Evolutionary conservation across 768 basidiomycete species (phyloP).

Genomic region (Gyrodon lividus): DNA sequence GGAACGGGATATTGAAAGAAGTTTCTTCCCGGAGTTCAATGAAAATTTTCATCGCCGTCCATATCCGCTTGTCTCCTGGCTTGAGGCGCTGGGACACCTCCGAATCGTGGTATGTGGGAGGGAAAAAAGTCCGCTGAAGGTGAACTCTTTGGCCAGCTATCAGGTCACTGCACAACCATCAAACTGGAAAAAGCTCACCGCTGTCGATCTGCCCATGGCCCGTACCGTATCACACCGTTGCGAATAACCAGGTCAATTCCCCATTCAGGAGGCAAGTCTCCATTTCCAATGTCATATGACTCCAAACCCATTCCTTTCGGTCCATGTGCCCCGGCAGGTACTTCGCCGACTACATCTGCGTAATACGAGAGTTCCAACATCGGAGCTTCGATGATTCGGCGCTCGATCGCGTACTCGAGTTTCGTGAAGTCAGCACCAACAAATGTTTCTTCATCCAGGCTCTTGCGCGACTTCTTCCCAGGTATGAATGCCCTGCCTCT

Average conservation of each 20-base stretch:
- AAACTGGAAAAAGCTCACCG: conserved; percentile 44
- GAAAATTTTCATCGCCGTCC: conserved; percentile 79
- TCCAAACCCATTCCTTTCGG: conserved; percentile 37
- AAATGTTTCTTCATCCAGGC: conserved; percentile 52
- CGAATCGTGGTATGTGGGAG: conserved; percentile 67
- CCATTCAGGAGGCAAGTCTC: conserved; percentile 89
- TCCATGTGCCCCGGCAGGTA: conserved; percentile 43
- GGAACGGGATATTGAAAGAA: conserved; percentile 81
- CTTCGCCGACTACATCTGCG: conserved; percentile 77
- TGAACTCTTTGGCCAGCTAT: conserved; percentile 48
- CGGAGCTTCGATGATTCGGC: conserved; percentile 76
- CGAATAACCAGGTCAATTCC: conserved; percentile 83
- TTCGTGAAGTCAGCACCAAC: conserved; percentile 53
- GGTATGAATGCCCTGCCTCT: conserved; percentile 2
- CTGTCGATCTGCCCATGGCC: conserved; percentile 97
- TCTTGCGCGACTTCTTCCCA: conserved; percentile 21
- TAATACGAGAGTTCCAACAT: conserved; percentile 83
- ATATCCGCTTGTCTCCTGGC: conserved; percentile 79
- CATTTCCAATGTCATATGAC: conserved; percentile 76
- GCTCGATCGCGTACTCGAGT: conserved; percentile 86
- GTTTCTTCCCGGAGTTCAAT: conserved; percentile 79
- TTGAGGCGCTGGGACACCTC: conserved; percentile 56
- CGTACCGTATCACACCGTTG: conserved; percentile 77
- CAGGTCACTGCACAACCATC: background rate
- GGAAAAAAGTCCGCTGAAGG: conserved; percentile 82